Percentiles rank a stretch among this genome's conserved stretches.
Conservation (phyloP, 2,329 filamentous ascomycete genomes). For the Aspergillus pseudoglaucus region DNA sequence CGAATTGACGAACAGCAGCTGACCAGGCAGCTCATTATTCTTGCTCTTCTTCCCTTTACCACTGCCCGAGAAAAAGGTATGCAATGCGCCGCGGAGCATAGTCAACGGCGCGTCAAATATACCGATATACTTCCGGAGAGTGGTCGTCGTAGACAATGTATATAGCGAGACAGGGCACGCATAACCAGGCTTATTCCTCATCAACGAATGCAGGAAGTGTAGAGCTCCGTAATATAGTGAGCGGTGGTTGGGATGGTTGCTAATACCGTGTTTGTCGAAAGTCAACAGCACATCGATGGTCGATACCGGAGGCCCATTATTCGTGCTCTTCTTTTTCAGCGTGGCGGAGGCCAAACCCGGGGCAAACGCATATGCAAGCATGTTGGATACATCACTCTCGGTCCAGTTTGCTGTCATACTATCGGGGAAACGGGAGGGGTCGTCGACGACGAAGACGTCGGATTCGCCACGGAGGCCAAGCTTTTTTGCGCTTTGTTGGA, state of each 20-base stretch:
- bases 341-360: slow-evolving; percentile 49
- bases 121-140: slow-evolving; percentile 74
- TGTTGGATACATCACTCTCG: slow-evolving; percentile 58
- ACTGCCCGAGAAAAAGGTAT: slow-evolving; percentile 4
- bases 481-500: slow-evolving; percentile 69
- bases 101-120: slow-evolving; percentile 71
- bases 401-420: slow-evolving; percentile 81
- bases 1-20: slow-evolving; percentile 65
- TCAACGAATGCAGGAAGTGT: slow-evolving; percentile 62
- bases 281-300: slow-evolving; percentile 79
- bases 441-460: slow-evolving; percentile 81
- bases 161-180: slow-evolving; percentile 75
- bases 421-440: slow-evolving; percentile 71
- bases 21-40: slow-evolving; percentile 44
- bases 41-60: slow-evolving; percentile 28
- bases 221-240: slow-evolving; percentile 78
- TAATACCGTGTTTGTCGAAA: slow-evolving; percentile 78
- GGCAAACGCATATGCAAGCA: slow-evolving; percentile 68
- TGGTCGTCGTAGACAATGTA: slow-evolving; percentile 65
- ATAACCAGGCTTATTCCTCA: slow-evolving; percentile 57
- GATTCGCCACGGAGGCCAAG: slow-evolving; percentile 69
- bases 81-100: slow-evolving; percentile 50
- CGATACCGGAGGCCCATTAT: slow-evolving; percentile 39
- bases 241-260: slow-evolving; percentile 86
- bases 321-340: slow-evolving; percentile 14